Evolutionary conservation across 768 basidiomycete genomes (phyloP), one percentile per base, ranked within the genome.

Genomic region (Phallus indusiatus): DNA sequence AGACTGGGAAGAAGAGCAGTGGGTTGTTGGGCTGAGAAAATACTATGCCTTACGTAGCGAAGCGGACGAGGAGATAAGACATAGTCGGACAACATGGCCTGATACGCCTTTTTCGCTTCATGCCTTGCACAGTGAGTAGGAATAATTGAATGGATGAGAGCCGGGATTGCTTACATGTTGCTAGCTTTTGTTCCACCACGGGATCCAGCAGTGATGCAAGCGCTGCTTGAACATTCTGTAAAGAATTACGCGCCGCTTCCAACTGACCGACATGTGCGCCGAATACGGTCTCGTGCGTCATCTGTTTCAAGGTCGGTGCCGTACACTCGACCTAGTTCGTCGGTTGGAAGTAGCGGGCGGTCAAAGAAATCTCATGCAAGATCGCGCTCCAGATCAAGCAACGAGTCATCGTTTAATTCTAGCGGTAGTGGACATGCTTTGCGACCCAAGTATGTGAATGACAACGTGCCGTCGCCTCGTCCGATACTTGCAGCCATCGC

Each of bases 41-140:
- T 90, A 83, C 61, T 87, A 83, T 64, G 83, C 84, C 1, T 75
- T 90, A 20, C 75, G 79, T 42, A 80, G 84, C 53, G 88, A 90
- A 69, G 88, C 79, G 5, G 76, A 86, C 37, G 78, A 75, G 20
- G 81, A 82, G 0, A 83, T 90, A 5, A 72, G 69, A 1, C 86
- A 88, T 67, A 91, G 88, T 65, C 76, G 81, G 68, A 77, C 75
- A 10, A 62, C 69, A 0, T 90, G 87, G 88, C 51, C 64, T 0
- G 88, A 90, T 64, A 91, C 88, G 0, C 80, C 86, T 0, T 84
- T 86, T 64, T 90, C 87, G 0, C 22, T 83, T n/a, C 88, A 78
- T 53, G 84, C 85, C 7, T 24, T 88, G 47, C 88, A 90, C 71
- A 79, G 88, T 89, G 66, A 72, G 84, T 77, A 12, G 2, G 8